Evolutionary conservation across 257 asterid genomes (phyloP).

Genomic region (Prunella vulgaris): DNA sequence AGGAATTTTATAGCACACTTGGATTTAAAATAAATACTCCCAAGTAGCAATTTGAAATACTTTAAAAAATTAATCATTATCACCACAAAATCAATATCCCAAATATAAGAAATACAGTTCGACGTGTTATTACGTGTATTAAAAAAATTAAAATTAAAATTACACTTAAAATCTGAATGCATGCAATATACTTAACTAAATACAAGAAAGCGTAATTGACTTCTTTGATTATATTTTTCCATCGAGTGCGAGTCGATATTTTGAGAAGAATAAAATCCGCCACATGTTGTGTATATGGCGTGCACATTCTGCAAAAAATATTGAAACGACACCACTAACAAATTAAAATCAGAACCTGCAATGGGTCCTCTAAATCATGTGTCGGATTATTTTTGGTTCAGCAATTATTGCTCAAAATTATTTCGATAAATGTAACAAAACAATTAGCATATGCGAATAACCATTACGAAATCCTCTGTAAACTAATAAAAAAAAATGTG

Average conservation of each 20-base stretch:
- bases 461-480: neutral
- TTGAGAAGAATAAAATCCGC: neutral
- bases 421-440: neutral
- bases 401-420: neutral
- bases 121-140: too few relatives aligned
- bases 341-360: neutral
- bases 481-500: neutral
- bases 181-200: too few relatives aligned
- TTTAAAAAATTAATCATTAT: too few relatives aligned
- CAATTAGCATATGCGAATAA: neutral
- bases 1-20: too few relatives aligned
- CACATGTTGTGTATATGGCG: neutral
- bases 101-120: too few relatives aligned
- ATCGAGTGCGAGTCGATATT: neutral
- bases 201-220: too few relatives aligned
- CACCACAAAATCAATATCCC: too few relatives aligned
- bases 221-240: neutral
- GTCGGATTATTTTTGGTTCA: neutral
- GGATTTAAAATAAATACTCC: too few relatives aligned
- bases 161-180: too few relatives aligned
- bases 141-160: too few relatives aligned
- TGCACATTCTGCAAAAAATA: neutral
- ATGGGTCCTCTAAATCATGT: neutral
- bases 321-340: neutral
- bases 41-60: too few relatives aligned